Conservation (phyloP, 352 stramenopile genomes). For the Pythium pyrilobum region DNA sequence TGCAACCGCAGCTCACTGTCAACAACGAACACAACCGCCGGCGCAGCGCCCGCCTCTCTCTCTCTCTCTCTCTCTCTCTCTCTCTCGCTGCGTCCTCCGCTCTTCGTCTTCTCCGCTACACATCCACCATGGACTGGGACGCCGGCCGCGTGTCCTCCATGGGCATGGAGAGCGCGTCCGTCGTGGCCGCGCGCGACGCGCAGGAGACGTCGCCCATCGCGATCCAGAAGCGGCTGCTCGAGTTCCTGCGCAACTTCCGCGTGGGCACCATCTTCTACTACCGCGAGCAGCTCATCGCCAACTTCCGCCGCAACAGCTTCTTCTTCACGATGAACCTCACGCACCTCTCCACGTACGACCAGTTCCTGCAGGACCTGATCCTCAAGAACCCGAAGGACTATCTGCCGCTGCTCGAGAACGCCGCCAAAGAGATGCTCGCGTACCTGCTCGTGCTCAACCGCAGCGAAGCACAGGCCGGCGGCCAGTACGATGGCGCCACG, state of each 20-base stretch:
- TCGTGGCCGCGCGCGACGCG: slow-evolving; percentile 39
- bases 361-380: slow-evolving; percentile 80
- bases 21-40: background rate
- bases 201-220: slow-evolving; percentile 48
- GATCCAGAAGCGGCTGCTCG: slow-evolving; percentile 58
- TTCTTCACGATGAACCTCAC: slow-evolving; percentile 82
- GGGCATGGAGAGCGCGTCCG: slow-evolving; percentile 66
- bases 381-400: slow-evolving; percentile 83
- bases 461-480: slow-evolving; percentile 27
- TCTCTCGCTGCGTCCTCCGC: too few relatives aligned
- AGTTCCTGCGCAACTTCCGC: slow-evolving; percentile 87
- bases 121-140: slow-evolving; percentile 73
- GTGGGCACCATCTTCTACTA: slow-evolving; percentile 87
- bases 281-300: slow-evolving; percentile 83
- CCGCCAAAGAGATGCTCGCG: slow-evolving; percentile 71
- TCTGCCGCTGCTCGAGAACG: slow-evolving; percentile 79
- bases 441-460: slow-evolving; percentile 55
- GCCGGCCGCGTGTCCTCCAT: slow-evolving; percentile 70
- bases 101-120: too few relatives aligned
- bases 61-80: too few relatives aligned
- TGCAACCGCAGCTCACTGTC: background rate
- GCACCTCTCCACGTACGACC: slow-evolving; percentile 84
- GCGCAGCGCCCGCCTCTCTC: too few relatives aligned
- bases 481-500: slow-evolving; percentile 15
- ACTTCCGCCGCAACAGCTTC: slow-evolving; percentile 68